Percentiles rank a stretch among this genome's conserved stretches.
phyloP scores from a whole-genome alignment of 2,329 filamentous ascomycete genomes.

The Xylariaceae sp. region DNA sequence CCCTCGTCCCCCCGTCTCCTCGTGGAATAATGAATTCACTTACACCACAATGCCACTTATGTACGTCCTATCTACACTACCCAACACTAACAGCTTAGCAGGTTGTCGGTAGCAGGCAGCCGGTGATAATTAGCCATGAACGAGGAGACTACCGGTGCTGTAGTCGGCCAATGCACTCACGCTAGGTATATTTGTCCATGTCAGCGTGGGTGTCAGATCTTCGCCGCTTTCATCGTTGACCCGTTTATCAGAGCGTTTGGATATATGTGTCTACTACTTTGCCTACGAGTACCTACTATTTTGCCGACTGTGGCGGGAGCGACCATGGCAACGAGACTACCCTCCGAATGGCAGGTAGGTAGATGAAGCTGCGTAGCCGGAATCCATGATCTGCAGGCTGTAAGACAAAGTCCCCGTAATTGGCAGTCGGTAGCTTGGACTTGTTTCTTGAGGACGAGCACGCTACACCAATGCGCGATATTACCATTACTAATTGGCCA shows the following conservation, averaged over 20 bases:
- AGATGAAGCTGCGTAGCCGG: neutral
- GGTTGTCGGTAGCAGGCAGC: slow-evolving; percentile 8
- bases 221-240: slow-evolving; percentile 13
- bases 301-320: neutral
- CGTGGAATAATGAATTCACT: neutral
- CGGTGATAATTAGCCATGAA: slow-evolving; percentile 1
- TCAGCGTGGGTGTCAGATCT: slow-evolving; percentile 1
- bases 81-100: neutral
- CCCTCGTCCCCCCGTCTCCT: too few relatives aligned
- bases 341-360: neutral
- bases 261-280: neutral
- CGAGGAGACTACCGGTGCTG: neutral
- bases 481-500: neutral
- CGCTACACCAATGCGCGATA: neutral
- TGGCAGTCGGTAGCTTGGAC: neutral
- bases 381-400: neutral
- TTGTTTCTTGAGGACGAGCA: neutral
- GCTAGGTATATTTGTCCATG: neutral
- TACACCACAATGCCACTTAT: neutral
- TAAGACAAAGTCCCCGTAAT: neutral
- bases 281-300: neutral
- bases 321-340: neutral
- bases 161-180: neutral
- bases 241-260: slow-evolving; percentile 6
- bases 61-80: neutral